Conservation (phyloP, 345 rosid genomes). For the Triadica sebifera region DNA sequence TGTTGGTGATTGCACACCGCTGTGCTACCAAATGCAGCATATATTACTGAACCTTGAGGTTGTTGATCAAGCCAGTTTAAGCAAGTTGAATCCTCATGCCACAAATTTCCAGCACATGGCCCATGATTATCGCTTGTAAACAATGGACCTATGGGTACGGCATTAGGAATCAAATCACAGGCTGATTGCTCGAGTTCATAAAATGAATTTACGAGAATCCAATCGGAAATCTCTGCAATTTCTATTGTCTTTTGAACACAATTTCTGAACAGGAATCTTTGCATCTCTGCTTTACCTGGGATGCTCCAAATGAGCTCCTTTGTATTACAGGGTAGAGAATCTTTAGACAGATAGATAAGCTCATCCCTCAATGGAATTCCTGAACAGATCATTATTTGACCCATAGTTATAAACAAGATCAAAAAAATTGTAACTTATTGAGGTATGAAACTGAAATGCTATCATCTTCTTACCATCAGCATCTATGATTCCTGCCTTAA, state of each 20-base stretch:
- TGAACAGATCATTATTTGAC: slow-evolving; percentile 2
- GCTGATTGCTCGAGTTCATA: slow-evolving; percentile 31
- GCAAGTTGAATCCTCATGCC: slow-evolving; percentile 36
- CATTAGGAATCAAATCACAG: slow-evolving; percentile 17
- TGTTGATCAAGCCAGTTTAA: slow-evolving; percentile 45
- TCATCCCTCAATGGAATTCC: slow-evolving; percentile 19
- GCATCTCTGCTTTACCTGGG: neutral
- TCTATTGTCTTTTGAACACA: neutral
- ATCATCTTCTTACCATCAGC: neutral
- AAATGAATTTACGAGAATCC: slow-evolving; percentile 26
- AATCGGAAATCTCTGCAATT: slow-evolving; percentile 9
- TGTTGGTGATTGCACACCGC: slow-evolving; percentile 25
- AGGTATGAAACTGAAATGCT: too few relatives aligned
- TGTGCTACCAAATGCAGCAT: slow-evolving; percentile 49
- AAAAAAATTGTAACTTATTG: too few relatives aligned
- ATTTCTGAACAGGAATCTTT: slow-evolving; percentile 10
- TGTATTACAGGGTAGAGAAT: slow-evolving; percentile 18
- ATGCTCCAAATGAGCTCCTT: slow-evolving; percentile 28
- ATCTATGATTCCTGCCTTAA: slow-evolving; percentile 13
- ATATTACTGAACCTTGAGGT: slow-evolving; percentile 35
- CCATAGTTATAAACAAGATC: too few relatives aligned
- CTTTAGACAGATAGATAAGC: slow-evolving; percentile 16
- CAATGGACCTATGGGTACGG: slow-evolving; percentile 38
- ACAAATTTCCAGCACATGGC: slow-evolving; percentile 15
- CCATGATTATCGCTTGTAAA: neutral